phyloP scores from a whole-genome alignment of 306 rosid species.

The Bauhinia variegata region DNA sequence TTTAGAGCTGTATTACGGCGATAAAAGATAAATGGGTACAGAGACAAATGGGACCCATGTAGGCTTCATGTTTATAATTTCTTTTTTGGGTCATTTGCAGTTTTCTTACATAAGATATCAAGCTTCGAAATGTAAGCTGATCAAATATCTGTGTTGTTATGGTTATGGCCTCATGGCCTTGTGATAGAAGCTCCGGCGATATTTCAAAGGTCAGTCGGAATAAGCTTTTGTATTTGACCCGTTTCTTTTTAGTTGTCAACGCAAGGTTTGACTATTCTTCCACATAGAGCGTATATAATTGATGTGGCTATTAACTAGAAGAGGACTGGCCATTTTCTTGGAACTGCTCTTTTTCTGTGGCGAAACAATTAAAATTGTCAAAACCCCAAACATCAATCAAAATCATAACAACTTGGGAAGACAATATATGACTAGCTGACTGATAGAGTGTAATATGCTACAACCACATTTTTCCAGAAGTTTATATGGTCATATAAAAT shows the following conservation, averaged over 20 bases:
- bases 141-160: neutral
- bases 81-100: neutral
- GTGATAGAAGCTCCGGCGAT: too few relatives aligned
- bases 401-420: neutral
- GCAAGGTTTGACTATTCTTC: too few relatives aligned
- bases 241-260: too few relatives aligned
- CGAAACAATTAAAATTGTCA: neutral
- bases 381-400: neutral
- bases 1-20: neutral
- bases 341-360: neutral
- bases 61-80: neutral
- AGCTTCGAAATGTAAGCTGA: constrained; percentile 5
- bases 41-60: neutral
- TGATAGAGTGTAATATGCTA: neutral
- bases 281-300: too few relatives aligned
- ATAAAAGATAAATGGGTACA: neutral
- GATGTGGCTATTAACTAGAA: too few relatives aligned
- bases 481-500: too few relatives aligned
- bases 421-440: neutral
- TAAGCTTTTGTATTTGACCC: too few relatives aligned
- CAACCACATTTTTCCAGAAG: neutral
- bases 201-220: too few relatives aligned
- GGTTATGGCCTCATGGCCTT: neutral
- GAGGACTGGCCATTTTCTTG: neutral
- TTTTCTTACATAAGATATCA: neutral